Evolutionary conservation across 768 basidiomycete species (phyloP).

Genomic region (Amanita molliuscula): DNA sequence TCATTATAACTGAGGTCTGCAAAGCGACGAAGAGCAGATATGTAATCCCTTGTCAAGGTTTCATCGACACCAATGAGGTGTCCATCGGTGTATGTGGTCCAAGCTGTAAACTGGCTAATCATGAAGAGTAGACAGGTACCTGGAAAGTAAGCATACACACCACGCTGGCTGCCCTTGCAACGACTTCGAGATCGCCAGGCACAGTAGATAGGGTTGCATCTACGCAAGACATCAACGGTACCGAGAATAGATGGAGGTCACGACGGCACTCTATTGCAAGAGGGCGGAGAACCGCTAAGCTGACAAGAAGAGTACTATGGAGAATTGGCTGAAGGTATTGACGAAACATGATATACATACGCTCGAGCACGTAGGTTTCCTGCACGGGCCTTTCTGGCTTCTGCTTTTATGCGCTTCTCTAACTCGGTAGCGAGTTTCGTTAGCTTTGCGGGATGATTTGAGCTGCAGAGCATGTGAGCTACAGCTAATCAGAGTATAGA

Average conservation of each 20-base stretch:
- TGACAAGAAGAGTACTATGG: conserved; percentile 65
- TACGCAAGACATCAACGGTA: conserved; percentile 57
- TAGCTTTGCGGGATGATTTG: conserved; percentile 74
- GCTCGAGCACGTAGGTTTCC: conserved; percentile 75
- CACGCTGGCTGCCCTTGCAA: conserved; percentile 68
- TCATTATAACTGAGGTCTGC: conserved; percentile 44
- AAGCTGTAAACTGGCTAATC: conserved; percentile 67
- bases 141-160: conserved; percentile 30
- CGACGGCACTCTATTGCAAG: conserved; percentile 81
- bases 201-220: conserved; percentile 44
- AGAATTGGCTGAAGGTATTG: conserved; percentile 7
- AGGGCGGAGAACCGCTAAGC: conserved; percentile 72
- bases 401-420: conserved; percentile 59
- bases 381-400: conserved; percentile 56
- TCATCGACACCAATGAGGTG: conserved; percentile 73
- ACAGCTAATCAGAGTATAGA: neutral
- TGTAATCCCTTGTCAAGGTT: conserved; percentile 56
- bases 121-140: neutral
- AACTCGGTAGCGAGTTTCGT: conserved; percentile 67
- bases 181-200: conserved; percentile 61
- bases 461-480: conserved; percentile 20
- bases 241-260: conserved; percentile 68
- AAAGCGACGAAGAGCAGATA: conserved; percentile 57
- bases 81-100: conserved; percentile 88
- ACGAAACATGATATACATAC: conserved; percentile 33